These are phyloP conservation scores for Beta vulgaris DNA, from an alignment of 148 eudicot genomes.

Conservation along the genomic window DNA sequence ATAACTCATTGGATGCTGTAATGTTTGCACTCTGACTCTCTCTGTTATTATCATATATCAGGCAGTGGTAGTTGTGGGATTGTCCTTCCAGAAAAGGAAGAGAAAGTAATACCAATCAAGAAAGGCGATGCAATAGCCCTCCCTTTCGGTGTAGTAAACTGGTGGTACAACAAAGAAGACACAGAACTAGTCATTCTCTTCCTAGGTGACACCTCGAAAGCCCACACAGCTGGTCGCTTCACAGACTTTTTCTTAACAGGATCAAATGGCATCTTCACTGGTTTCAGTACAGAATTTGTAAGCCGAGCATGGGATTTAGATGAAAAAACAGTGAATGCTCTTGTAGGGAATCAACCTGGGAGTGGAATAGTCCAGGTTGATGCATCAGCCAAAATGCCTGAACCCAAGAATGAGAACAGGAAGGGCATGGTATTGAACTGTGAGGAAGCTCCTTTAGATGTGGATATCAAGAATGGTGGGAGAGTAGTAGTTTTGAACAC, in stretches of 20 bases:
- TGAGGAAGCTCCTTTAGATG: slow-evolving; percentile 74
- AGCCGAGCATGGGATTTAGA: slow-evolving; percentile 77
- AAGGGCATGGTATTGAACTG: slow-evolving; percentile 80
- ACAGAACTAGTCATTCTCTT: slow-evolving; percentile 64
- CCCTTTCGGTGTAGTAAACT: slow-evolving; percentile 74
- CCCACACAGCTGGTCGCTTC: slow-evolving; percentile 68
- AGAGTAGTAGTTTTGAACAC: slow-evolving; percentile 75
- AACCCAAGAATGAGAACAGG: slow-evolving; percentile 56
- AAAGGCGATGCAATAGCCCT: slow-evolving; percentile 79
- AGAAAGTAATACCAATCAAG: slow-evolving; percentile 74
- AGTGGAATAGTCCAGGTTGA: slow-evolving; percentile 58
- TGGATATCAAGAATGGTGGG: slow-evolving; percentile 70
- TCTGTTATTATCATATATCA: slow-evolving; percentile 3
- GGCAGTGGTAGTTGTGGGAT: slow-evolving; percentile 78
- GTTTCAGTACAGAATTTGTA: slow-evolving; percentile 83
- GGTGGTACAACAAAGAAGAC: slow-evolving; percentile 87
- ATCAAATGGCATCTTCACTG: slow-evolving; percentile 74
- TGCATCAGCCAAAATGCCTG: slow-evolving; percentile 51
- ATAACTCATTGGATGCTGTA: not conserved
- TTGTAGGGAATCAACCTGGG: slow-evolving; percentile 51
- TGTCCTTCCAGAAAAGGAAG: slow-evolving; percentile 83
- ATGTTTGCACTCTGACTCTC: not conserved
- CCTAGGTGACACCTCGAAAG: slow-evolving; percentile 77
- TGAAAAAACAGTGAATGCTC: slow-evolving; percentile 46
- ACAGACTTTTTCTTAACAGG: slow-evolving; percentile 77